Evolutionary conservation across 1,139 yeast species (phyloP), one percentile per base, ranked within the genome.

Genomic region (Yamadazyma spencermartinsiae): DNA sequence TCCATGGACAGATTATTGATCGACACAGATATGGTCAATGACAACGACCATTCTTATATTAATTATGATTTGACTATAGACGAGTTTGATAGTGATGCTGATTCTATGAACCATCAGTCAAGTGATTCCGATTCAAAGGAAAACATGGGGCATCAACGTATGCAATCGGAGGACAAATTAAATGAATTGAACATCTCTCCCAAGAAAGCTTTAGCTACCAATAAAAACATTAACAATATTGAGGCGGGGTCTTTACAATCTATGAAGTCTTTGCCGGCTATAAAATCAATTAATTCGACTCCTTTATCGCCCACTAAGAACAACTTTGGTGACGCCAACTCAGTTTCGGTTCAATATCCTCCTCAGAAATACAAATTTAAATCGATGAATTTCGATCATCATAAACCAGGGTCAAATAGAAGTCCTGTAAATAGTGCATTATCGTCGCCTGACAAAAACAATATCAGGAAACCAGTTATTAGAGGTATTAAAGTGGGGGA

Each of bases 401-500:
- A 41, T 10, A 10, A 28, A 16, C 14, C 29, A 26, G 14, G 14
- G 14, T 13, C 29, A 4, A 26, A 20, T 28, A 16, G 5, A 9
- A 28, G 31, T 23, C 10, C 23, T 20, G 23, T 20, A 7, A 7
- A 20, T 20, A 20, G 23, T 20, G 23, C 23, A 20, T 20, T 10
- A 20, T 20, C 23, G 10, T 28, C 31, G 5, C 20, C 31, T n/a
- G 33, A 19, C 12, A n/a, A 10, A 7, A 20, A 18, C 18, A 29
- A 35, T 7, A 24, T 36, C 9, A 71, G 65, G 40, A 68, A 69
- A 36, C 77, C 80, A 1, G 79, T 74, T 4, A 70, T 77, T 10
- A 54, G 79, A 27, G 80, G 78, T 5, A 60, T 76, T 31, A 78
- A 74, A 55, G 84, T 79, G 2, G 71, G 79, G 15, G 76, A 74